phyloP scores from a whole-genome alignment of 208 protist species.

The Zelonia costaricensis region DNA sequence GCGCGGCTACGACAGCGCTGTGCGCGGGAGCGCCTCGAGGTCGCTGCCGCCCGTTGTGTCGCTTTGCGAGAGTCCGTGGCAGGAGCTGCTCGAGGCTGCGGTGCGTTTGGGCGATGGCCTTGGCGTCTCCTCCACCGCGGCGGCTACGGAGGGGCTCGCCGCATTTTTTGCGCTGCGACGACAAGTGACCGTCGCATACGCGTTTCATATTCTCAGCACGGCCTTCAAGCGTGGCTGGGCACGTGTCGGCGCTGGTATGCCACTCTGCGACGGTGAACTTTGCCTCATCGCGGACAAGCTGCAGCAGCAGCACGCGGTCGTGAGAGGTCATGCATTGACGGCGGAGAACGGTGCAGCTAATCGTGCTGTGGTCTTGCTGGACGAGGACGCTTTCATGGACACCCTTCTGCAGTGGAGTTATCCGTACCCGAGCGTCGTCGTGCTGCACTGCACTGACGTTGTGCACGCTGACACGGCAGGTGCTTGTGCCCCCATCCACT shows the following conservation, averaged over 20 bases:
- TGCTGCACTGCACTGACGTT: constrained; percentile 27
- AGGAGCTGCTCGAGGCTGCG: not conserved
- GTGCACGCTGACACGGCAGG: not conserved
- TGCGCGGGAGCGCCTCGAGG: not conserved
- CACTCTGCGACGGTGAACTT: not conserved
- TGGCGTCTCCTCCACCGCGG: not conserved
- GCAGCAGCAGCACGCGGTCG: not conserved
- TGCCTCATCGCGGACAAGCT: not conserved
- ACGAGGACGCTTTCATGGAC: constrained; percentile 58
- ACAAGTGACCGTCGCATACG: constrained; percentile 25
- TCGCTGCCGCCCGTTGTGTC: not conserved
- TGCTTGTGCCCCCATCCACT: no score
- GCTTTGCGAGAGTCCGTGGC: constrained; percentile 24
- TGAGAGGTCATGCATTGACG: no score
- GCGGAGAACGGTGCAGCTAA: no score
- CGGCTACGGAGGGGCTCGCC: not conserved
- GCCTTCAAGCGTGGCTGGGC: constrained; percentile 43
- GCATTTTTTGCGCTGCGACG: constrained; percentile 16
- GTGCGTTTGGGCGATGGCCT: not conserved
- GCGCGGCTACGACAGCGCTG: not conserved
- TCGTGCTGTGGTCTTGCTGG: constrained; percentile 14
- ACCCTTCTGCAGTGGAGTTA: constrained; percentile 49
- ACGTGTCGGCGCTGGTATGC: constrained; percentile 28
- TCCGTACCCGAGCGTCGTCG: constrained; percentile 25
- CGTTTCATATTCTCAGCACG: constrained; percentile 44